These are phyloP conservation scores for Barnettozyma pratensis DNA, from an alignment of 805 yeast genomes.

Conservation along the genomic window DNA sequence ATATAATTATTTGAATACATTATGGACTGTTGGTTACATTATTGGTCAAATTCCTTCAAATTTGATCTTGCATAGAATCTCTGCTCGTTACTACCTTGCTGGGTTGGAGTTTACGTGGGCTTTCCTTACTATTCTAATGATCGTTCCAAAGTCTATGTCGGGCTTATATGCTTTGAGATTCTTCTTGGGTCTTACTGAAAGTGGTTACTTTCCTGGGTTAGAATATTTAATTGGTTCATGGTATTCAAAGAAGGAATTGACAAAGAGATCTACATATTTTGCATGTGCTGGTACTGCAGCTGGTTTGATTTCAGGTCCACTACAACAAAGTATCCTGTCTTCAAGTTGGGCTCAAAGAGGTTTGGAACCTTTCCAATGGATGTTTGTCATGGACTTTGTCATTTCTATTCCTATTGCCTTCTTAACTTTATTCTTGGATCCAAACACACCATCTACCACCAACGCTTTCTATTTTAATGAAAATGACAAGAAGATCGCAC, in stretches of 20 bases:
- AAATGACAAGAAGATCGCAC: slow-evolving; percentile 37
- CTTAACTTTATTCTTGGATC: slow-evolving; percentile 33
- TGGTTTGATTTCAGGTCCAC: slow-evolving; percentile 29
- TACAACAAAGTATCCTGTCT: slow-evolving; percentile 29
- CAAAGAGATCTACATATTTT: slow-evolving; percentile 30
- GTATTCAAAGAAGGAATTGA: slow-evolving; percentile 30
- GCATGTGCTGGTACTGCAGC: slow-evolving; percentile 29
- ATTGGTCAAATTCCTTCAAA: slow-evolving; percentile 45
- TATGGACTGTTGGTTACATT: slow-evolving; percentile 46
- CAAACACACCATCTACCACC: slow-evolving; percentile 29
- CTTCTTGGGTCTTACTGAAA: slow-evolving; percentile 36
- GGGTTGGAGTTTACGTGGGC: slow-evolving; percentile 42
- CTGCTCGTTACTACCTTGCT: slow-evolving; percentile 40
- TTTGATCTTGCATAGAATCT: slow-evolving; percentile 33
- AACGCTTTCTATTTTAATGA: slow-evolving; percentile 37
- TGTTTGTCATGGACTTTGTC: slow-evolving; percentile 41
- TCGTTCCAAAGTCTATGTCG: slow-evolving; percentile 18
- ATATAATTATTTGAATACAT: slow-evolving; percentile 38
- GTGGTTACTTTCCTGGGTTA: slow-evolving; percentile 43
- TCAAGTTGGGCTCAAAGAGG: slow-evolving; percentile 10
- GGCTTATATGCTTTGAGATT: slow-evolving; percentile 30
- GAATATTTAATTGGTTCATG: slow-evolving; percentile 37
- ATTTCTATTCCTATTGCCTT: slow-evolving; percentile 37
- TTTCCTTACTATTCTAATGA: slow-evolving; percentile 31
- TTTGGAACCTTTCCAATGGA: slow-evolving; percentile 34